Conservation (phyloP, 257 asterid genomes). For the Mentha longifolia region DNA sequence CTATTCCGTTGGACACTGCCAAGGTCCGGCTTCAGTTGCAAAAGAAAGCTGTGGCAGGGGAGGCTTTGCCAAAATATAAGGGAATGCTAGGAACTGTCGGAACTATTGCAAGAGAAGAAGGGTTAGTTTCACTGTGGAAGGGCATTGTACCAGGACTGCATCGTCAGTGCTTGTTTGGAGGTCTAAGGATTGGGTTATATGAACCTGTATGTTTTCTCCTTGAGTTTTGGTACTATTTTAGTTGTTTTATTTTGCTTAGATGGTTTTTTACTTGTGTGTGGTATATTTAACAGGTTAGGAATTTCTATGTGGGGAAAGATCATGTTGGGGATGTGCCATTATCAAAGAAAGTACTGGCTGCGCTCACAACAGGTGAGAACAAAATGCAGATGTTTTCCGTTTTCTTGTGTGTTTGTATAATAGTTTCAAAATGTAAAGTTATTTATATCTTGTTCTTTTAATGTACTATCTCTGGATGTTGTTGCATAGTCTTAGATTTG, state of each 20-base stretch:
- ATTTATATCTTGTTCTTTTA: background rate
- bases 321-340: conserved; percentile 96
- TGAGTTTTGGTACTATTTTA: background rate
- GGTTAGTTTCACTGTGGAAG: conserved; percentile 82
- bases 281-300: conserved; percentile 58
- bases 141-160: conserved; percentile 98
- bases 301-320: conserved; percentile 85
- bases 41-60: conserved; percentile 80
- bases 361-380: conserved; percentile 86
- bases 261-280: conserved; percentile 20
- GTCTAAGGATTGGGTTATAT: conserved; percentile 90
- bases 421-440: background rate
- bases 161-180: conserved; percentile 93
- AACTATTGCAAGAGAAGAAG: conserved; percentile 97
- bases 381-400: conserved; percentile 22
- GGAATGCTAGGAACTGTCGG: conserved; percentile 96
- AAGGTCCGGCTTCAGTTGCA: conserved; percentile 97
- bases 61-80: conserved; percentile 78
- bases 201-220: conserved; percentile 73
- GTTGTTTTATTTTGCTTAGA: conserved; percentile 14
- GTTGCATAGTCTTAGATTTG: background rate
- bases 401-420: background rate
- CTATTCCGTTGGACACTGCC: conserved; percentile 95
- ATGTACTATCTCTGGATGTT: conserved; percentile 1
- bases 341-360: conserved; percentile 91